These are phyloP conservation scores for Colletotrichum horii DNA, from an alignment of 2,329 filamentous ascomycete species.

Conservation along the genomic window DNA sequence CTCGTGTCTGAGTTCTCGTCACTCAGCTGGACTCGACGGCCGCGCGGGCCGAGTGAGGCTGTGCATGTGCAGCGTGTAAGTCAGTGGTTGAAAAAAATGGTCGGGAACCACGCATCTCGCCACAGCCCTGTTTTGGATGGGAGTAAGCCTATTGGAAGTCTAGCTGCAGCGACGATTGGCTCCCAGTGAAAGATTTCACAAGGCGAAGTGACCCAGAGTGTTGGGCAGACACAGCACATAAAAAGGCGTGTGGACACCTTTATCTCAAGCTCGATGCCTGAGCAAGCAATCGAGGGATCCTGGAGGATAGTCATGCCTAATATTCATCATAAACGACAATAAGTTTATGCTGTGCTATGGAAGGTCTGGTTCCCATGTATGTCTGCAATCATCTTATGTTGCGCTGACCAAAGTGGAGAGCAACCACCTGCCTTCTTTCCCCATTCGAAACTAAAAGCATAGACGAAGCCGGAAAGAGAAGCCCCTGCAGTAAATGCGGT, in stretches of 20 bases:
- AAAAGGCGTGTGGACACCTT: not conserved
- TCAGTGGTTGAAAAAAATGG: not conserved
- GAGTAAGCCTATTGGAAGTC: not conserved
- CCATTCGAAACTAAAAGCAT: not conserved
- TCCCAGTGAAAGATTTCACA: not conserved
- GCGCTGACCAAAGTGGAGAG: slow-evolving; percentile 2
- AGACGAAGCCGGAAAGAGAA: not conserved
- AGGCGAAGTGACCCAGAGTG: not conserved
- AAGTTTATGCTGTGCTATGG: not conserved
- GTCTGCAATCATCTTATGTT: not conserved
- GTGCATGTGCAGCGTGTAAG: not conserved
- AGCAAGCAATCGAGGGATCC: not conserved
- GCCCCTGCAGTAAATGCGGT: not conserved
- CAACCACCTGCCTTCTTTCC: not conserved
- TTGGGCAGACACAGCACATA: not conserved
- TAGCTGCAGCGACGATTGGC: not conserved
- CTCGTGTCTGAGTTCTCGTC: not conserved
- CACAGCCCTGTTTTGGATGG: not conserved
- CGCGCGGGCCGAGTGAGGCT: not conserved
- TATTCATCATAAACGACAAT: not conserved
- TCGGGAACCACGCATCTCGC: not conserved
- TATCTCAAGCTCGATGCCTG: not conserved
- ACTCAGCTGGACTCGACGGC: not conserved
- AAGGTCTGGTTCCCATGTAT: not conserved
- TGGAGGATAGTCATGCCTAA: not conserved